These are phyloP conservation scores for Colletotrichum melonis DNA, from an alignment of 2,329 filamentous ascomycete genomes.

Conservation along the genomic window DNA sequence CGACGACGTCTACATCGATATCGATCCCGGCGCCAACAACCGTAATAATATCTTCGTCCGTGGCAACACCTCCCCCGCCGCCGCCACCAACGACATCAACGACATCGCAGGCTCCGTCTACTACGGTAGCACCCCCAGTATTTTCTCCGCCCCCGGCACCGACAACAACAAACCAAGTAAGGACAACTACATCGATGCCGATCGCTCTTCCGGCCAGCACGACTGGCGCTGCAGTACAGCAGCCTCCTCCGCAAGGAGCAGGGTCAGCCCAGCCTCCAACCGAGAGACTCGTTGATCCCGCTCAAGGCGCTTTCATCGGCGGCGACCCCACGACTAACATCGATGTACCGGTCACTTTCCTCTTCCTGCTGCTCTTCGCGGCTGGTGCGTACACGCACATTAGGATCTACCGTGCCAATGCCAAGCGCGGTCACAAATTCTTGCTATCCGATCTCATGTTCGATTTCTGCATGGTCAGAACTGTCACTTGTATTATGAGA, in stretches of 20 bases:
- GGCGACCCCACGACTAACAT: conserved; percentile 29
- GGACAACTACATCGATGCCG: not conserved
- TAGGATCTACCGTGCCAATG: conserved; percentile 43
- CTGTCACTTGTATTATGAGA: conserved; percentile 47
- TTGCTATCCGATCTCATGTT: conserved; percentile 50
- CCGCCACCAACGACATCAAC: not conserved
- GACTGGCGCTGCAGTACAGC: not conserved
- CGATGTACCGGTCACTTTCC: conserved; percentile 40
- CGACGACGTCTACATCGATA: not conserved
- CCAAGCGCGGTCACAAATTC: conserved; percentile 50
- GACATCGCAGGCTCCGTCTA: not conserved
- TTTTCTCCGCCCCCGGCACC: not conserved
- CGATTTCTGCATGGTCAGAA: conserved; percentile 50
- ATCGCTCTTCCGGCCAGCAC: conserved; percentile 21
- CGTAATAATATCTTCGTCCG: not conserved
- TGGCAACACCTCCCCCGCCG: not conserved
- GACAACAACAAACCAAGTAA: not conserved
- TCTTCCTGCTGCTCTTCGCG: conserved; percentile 42
- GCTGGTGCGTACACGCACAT: conserved; percentile 41
- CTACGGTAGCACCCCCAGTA: not conserved
- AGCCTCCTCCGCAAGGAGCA: not conserved
- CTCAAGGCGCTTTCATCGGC: conserved; percentile 22
- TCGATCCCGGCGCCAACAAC: not conserved
- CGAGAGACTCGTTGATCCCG: conserved; percentile 16
- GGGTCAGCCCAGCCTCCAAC: not conserved